These are phyloP conservation scores for Chaetomiaceae sp. DNA, from an alignment of 2,329 filamentous ascomycete genomes.

Conservation along the genomic window DNA sequence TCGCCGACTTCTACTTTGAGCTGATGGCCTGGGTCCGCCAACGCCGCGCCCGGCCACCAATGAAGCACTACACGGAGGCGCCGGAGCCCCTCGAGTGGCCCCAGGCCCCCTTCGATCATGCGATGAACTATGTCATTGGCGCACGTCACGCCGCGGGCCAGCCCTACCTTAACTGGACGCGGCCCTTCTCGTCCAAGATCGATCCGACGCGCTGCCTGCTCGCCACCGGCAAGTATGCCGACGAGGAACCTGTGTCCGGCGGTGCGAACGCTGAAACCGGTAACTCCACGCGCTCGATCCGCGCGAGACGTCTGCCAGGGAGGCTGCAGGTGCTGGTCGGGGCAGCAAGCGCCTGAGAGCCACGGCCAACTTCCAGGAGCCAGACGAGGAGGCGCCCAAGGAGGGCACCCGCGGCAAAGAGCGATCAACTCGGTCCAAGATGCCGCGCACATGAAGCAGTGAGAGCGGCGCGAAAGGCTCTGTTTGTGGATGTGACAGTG, in stretches of 20 bases:
- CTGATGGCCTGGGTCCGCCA: neutral
- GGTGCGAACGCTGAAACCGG: too few species aligned
- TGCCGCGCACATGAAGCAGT: too few species aligned
- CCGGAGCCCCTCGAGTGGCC: neutral
- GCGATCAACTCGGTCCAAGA: too few species aligned
- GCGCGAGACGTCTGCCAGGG: too few species aligned
- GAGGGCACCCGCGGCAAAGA: too few species aligned
- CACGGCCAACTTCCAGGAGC: too few species aligned
- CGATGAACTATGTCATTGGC: neutral
- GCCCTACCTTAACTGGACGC: neutral
- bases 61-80: neutral
- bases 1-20: neutral
- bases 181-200: neutral
- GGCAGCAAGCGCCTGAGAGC: too few species aligned
- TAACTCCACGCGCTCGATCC: too few species aligned
- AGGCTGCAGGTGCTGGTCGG: too few species aligned
- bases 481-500: too few species aligned
- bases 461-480: too few species aligned
- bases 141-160: neutral
- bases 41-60: neutral
- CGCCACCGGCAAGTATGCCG: neutral
- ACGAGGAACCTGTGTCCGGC: neutral
- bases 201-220: neutral
- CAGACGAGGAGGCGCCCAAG: too few species aligned
- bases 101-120: neutral